Conservation (phyloP, 768 basidiomycete species). For the Boletus tomentosulus region DNA sequence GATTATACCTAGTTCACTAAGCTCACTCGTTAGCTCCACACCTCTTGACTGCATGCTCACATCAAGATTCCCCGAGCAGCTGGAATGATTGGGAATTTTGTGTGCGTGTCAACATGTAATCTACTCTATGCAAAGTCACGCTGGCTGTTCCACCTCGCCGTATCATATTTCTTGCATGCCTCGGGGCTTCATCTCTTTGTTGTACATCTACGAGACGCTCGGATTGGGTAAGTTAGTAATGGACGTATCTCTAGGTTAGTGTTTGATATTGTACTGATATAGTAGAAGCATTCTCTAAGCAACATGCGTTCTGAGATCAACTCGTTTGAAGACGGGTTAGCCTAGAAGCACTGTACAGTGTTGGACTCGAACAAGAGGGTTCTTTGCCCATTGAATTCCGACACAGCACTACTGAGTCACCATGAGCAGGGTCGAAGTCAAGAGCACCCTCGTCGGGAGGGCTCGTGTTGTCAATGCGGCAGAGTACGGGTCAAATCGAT, state of each 20-base stretch:
- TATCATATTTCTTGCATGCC: background rate
- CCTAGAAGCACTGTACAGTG: background rate
- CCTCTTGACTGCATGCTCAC: no score
- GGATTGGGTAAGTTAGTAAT: background rate
- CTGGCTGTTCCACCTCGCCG: background rate
- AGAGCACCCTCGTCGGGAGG: background rate
- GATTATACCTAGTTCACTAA: no score
- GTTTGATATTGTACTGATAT: background rate
- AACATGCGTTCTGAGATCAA: background rate
- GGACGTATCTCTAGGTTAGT: background rate
- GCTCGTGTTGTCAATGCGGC: background rate
- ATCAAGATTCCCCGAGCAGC: background rate
- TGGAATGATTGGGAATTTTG: background rate
- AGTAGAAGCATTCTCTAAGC: background rate
- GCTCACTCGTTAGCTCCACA: no score
- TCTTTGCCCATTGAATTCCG: background rate
- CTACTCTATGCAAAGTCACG: background rate
- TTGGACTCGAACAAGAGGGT: background rate
- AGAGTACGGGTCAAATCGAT: background rate
- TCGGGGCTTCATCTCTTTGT: background rate
- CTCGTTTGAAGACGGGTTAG: background rate
- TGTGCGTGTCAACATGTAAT: background rate
- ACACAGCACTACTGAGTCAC: background rate
- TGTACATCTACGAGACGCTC: background rate
- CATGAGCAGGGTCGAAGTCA: background rate